A percentile compares a stretch with the other conserved stretches of the same genome.
These are phyloP conservation scores for Chalciporus piperatus DNA, from an alignment of 768 basidiomycete species.

Conservation along the genomic window DNA sequence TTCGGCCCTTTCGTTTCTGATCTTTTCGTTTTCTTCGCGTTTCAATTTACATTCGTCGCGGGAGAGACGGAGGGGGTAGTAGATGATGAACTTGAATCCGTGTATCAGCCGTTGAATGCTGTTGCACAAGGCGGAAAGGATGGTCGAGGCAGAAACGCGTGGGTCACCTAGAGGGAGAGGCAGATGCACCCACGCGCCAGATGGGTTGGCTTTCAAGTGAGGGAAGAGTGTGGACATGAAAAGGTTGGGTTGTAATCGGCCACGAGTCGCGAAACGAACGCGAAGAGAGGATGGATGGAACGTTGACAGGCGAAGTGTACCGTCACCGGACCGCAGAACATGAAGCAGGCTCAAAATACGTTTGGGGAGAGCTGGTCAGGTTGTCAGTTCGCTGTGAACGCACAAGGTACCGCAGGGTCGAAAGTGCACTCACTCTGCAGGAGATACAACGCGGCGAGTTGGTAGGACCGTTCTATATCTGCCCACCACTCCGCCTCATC, in stretches of 20 bases:
- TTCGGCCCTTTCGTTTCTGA: constrained; percentile 68
- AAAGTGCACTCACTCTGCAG: constrained; percentile 63
- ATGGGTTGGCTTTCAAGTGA: constrained; percentile 43
- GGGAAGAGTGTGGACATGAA: constrained; percentile 65
- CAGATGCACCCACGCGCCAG: constrained; percentile 19
- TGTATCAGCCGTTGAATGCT: constrained; percentile 11
- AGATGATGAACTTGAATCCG: constrained; percentile 11
- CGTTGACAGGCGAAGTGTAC: constrained; percentile 45
- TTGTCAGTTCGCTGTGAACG: constrained; percentile 2
- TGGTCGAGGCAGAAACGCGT: constrained; percentile 5
- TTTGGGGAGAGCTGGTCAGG: constrained; percentile 24
- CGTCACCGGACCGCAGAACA: constrained; percentile 40
- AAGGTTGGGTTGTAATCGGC: constrained; percentile 45
- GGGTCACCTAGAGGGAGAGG: constrained; percentile 5
- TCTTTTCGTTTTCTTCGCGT: constrained; percentile 53
- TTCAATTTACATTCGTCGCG: constrained; percentile 67
- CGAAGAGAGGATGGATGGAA: constrained; percentile 49
- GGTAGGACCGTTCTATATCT: constrained; percentile 58
- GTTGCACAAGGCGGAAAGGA: constrained; percentile 8
- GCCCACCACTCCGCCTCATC: constrained; percentile 86
- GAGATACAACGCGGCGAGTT: constrained; percentile 60
- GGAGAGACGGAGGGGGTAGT: constrained; percentile 58
- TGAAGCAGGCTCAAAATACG: constrained; percentile 34
- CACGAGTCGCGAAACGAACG: constrained; percentile 45
- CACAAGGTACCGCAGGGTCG: not conserved